phyloP scores from a whole-genome alignment of 768 basidiomycete genomes.

The Coprinellus micaceus region DNA sequence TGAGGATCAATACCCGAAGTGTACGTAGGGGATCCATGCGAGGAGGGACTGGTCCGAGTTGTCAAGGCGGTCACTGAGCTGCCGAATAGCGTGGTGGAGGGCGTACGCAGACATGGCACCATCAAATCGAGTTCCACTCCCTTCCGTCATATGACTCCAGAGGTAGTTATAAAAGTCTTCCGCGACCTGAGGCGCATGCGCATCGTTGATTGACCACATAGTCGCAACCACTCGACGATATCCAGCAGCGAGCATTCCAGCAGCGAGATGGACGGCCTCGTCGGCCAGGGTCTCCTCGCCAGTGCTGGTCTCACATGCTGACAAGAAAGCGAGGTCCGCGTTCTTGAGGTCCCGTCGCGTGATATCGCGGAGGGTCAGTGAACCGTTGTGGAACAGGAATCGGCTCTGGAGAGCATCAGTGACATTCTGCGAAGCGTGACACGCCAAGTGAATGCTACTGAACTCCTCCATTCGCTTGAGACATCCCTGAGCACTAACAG shows the following conservation, averaged over 20 bases:
- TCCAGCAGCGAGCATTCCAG: too few species aligned
- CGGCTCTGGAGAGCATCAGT: slow-evolving; percentile 20
- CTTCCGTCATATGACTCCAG: background rate
- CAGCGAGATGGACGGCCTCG: too few species aligned
- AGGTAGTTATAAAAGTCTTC: slow-evolving; percentile 24
- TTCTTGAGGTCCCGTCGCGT: slow-evolving; percentile 9
- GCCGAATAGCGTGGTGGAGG: slow-evolving; percentile 13
- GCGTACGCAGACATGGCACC: slow-evolving; percentile 13
- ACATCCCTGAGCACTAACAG: slow-evolving; percentile 8
- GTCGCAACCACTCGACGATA: too few species aligned
- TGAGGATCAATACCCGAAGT: background rate
- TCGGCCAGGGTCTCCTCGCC: too few species aligned
- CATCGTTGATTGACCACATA: slow-evolving; percentile 37
- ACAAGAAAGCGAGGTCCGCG: slow-evolving; percentile 31
- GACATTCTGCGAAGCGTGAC: slow-evolving; percentile 27
- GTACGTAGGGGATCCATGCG: slow-evolving; percentile 21
- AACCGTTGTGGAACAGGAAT: slow-evolving; percentile 18
- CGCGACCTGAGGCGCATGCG: slow-evolving; percentile 26
- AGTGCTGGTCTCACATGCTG: too few species aligned
- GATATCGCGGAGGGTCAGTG: slow-evolving; percentile 13
- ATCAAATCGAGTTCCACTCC: background rate
- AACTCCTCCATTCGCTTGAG: slow-evolving; percentile 11
- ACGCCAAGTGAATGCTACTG: slow-evolving; percentile 37
- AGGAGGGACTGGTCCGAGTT: too few species aligned
- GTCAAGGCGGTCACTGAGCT: slow-evolving; percentile 10